Evolutionary conservation across 2,329 filamentous ascomycete genomes (phyloP).

Genomic region (Neonectria ditissima): DNA sequence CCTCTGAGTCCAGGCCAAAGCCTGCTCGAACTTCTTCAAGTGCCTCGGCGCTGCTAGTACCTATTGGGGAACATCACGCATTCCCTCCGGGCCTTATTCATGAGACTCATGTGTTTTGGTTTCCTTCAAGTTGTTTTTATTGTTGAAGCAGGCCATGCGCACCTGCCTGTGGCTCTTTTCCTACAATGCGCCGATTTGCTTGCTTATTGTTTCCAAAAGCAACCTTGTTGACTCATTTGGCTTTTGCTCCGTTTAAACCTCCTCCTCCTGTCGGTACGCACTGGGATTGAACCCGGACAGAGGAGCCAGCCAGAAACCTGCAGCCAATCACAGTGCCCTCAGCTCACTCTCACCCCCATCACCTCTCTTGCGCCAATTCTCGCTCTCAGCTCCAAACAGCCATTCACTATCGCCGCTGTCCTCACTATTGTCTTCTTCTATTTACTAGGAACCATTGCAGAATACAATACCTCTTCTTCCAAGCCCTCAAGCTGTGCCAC

Average conservation of each 20-base stretch:
- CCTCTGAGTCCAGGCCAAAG: slow-evolving; percentile 21
- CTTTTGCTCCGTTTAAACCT: not conserved
- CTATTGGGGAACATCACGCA: not conserved
- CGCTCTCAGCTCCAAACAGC: not conserved
- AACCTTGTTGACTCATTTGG: not conserved
- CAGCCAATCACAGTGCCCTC: not conserved
- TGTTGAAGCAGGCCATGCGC: not conserved
- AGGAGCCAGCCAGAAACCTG: not conserved
- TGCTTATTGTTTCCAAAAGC: not conserved
- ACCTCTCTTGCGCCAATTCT: not conserved
- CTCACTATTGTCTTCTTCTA: not conserved
- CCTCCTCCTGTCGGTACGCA: not conserved
- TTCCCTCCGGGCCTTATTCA: not conserved
- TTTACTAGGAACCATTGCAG: too few species aligned
- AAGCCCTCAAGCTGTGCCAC: not conserved
- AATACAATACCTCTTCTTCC: not conserved
- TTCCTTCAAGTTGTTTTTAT: not conserved
- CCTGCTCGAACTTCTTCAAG: not conserved
- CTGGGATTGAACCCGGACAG: not conserved
- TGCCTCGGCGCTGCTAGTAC: not conserved
- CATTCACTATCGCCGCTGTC: not conserved
- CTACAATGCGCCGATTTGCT: not conserved
- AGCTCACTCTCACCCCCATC: not conserved
- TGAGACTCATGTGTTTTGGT: not conserved
- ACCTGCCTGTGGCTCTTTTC: not conserved